Evolutionary conservation across 192 early-diverging fungal genomes (phyloP).

Genomic region (Geranomyces michiganensis): DNA sequence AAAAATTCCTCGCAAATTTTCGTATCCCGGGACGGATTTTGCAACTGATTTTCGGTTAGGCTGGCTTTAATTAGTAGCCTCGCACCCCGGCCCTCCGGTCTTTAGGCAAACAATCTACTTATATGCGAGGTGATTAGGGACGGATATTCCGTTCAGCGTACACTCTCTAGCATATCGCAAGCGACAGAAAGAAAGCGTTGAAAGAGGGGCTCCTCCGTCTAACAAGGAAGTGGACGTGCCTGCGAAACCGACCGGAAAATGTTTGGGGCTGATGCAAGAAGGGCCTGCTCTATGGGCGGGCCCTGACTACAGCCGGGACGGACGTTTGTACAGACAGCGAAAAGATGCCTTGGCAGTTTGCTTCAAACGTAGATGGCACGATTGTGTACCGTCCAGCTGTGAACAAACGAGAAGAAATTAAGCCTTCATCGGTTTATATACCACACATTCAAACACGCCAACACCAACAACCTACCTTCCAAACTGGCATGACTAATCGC

Average conservation of each 20-base stretch:
- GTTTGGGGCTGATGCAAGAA: too few relatives aligned
- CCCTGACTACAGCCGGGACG: too few relatives aligned
- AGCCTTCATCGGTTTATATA: neutral
- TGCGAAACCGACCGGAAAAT: neutral
- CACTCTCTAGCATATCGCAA: too few relatives aligned
- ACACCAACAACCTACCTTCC: constrained; percentile 42
- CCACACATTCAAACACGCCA: neutral
- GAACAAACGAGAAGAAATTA: neutral
- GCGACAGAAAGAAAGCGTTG: neutral
- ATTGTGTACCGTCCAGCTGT: constrained; percentile 4
- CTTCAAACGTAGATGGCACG: neutral
- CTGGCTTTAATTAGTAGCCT: too few relatives aligned
- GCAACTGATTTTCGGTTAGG: too few relatives aligned
- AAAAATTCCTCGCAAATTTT: too few relatives aligned
- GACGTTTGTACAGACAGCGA: neutral
- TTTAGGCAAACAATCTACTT: too few relatives aligned
- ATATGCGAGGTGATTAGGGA: too few relatives aligned
- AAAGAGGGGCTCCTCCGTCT: neutral
- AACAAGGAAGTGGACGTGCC: neutral
- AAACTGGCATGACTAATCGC: constrained; percentile 67
- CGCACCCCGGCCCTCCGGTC: too few relatives aligned
- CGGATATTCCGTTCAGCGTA: too few relatives aligned
- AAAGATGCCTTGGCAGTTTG: neutral
- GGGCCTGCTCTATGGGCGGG: too few relatives aligned
- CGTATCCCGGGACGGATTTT: too few relatives aligned